phyloP scores from a whole-genome alignment of 228 moss, liverwort and hornwort species.

The Sphagnum magellanicum region DNA sequence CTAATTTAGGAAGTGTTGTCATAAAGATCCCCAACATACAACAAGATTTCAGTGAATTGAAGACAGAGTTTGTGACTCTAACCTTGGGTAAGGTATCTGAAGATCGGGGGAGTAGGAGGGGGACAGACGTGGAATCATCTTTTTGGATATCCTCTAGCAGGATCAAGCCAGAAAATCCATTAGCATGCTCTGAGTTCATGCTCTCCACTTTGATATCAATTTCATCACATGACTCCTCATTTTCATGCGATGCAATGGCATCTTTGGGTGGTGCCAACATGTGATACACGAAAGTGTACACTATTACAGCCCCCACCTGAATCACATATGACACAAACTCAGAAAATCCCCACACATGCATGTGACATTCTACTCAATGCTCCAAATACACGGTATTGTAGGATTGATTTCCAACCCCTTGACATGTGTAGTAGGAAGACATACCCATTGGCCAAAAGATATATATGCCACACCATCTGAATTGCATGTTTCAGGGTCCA shows the following conservation, averaged over 20 bases:
- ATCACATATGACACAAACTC: neutral
- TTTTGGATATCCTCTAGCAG: neutral
- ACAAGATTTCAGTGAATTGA: neutral
- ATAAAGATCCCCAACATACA: neutral
- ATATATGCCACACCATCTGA: constrained; percentile 72
- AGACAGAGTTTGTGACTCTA: neutral
- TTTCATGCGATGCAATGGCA: neutral
- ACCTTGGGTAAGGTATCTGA: neutral
- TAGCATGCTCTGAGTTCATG: neutral
- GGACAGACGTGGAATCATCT: neutral
- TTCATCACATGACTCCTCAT: neutral
- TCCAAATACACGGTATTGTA: no score
- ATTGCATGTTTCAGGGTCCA: constrained; percentile 45
- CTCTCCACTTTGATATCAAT: neutral
- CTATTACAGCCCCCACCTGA: constrained; percentile 50
- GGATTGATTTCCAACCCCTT: no score
- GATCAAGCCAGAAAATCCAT: neutral
- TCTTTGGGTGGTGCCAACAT: constrained; percentile 36
- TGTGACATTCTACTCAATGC: no score
- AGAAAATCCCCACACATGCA: no score
- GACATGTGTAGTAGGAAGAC: neutral
- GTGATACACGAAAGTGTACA: constrained; percentile 44
- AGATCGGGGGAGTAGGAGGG: neutral
- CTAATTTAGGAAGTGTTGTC: neutral
- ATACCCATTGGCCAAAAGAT: constrained; percentile 88